These are phyloP conservation scores for Passalora sequoiae DNA, from an alignment of 2,329 filamentous ascomycete genomes.

Conservation along the genomic window DNA sequence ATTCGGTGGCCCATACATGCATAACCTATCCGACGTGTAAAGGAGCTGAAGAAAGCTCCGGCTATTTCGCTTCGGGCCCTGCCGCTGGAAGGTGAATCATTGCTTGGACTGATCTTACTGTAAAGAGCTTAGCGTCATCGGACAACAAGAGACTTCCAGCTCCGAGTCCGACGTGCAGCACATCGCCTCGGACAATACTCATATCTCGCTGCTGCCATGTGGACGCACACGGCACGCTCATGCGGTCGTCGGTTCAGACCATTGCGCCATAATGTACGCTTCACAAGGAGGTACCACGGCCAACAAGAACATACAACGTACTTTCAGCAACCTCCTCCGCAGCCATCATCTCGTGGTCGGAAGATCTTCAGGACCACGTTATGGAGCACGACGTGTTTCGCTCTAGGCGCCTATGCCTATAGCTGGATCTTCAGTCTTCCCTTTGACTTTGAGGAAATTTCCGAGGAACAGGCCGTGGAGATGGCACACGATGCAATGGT, in stretches of 20 bases:
- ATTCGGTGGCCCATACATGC: no score
- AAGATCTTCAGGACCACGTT: constrained; percentile 20
- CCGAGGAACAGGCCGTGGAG: constrained; percentile 13
- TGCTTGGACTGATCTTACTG: no score
- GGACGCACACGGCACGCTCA: constrained; percentile 1
- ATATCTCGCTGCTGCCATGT: not conserved
- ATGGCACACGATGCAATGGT: constrained; percentile 18
- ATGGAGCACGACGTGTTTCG: constrained; percentile 22
- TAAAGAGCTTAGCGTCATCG: no score
- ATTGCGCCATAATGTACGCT: constrained; percentile 5
- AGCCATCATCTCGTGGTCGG: constrained; percentile 17
- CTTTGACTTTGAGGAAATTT: constrained; percentile 8
- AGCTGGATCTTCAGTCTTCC: constrained; percentile 11
- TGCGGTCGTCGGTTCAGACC: not conserved
- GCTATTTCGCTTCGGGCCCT: no score
- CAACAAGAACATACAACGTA: constrained; percentile 28
- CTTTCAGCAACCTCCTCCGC: constrained; percentile 26
- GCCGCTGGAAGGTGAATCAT: no score
- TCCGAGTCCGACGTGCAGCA: no score
- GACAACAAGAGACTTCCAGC: no score
- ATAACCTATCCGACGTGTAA: no score
- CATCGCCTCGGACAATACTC: no score
- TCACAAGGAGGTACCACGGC: constrained; percentile 22
- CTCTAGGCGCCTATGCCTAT: constrained; percentile 19
- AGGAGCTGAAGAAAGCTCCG: no score